A percentile compares a stretch with the other conserved stretches of the same genome.
These are phyloP conservation scores for Phytopythium sindhum DNA, from an alignment of 352 stramenopile species.

Conservation along the genomic window DNA sequence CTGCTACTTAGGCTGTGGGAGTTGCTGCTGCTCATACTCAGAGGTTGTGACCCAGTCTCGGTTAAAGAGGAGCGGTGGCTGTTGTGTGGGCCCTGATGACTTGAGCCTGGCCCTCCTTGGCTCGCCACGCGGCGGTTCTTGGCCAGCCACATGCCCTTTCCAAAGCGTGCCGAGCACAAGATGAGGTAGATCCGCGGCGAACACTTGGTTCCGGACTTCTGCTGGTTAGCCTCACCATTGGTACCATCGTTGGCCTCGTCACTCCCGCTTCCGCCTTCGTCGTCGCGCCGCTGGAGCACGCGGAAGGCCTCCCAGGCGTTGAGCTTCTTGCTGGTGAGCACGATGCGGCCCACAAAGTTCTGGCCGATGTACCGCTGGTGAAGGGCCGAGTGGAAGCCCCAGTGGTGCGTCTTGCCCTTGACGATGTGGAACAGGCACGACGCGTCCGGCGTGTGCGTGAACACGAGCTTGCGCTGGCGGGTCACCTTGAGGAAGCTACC, in stretches of 20 bases:
- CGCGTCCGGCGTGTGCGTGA: slow-evolving; percentile 52
- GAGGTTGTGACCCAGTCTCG: background rate
- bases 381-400: slow-evolving; percentile 65
- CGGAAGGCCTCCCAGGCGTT: slow-evolving; percentile 72
- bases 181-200: slow-evolving; percentile 59
- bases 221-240: background rate
- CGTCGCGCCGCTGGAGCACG: slow-evolving; percentile 45
- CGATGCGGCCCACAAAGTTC: slow-evolving; percentile 64
- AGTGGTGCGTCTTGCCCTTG: slow-evolving; percentile 74
- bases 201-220: background rate
- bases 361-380: slow-evolving; percentile 70
- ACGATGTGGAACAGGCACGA: slow-evolving; percentile 76
- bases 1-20: slow-evolving; percentile 14
- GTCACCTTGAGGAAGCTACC: slow-evolving; percentile 55
- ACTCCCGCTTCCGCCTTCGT: slow-evolving; percentile 1
- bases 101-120: background rate
- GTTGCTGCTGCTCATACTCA: slow-evolving; percentile 11
- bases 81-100: background rate
- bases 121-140: slow-evolving; percentile 25
- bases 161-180: slow-evolving; percentile 71
- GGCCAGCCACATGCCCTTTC: slow-evolving; percentile 79
- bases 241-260: slow-evolving; percentile 8
- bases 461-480: slow-evolving; percentile 61
- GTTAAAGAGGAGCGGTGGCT: background rate
- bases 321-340: slow-evolving; percentile 64